Evolutionary conservation across 768 basidiomycete species (phyloP), one percentile per base, ranked within the genome.

Genomic region (Nidularia pulvinata): DNA sequence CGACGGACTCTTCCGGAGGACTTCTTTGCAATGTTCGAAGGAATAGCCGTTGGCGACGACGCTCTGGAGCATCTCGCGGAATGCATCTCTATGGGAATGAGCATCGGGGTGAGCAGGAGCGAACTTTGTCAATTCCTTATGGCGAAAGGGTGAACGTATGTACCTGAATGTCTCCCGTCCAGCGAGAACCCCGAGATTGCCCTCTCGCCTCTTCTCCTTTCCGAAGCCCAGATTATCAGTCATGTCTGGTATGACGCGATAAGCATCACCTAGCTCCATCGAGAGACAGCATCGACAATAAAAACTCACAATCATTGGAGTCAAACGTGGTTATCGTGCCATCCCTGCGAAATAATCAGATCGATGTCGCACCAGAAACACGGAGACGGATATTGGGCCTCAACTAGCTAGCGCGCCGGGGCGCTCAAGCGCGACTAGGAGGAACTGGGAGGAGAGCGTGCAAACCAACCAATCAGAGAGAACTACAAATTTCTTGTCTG

Each of bases 141-240:
- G 19, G 19, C 19, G 19, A 19, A 19, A 19, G 19, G 19, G 19
- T 19, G 19, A 19, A 19, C 19, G 19, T 19, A 39, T 65, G 58
- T 59, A 80, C 89, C 89, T 81, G 79, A 93, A 98, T 5, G 82
- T 88, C 14, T 75, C 74, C 52, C 74, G 72, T 22, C 86, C 91
- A 19, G 81, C 65, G 47, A 95, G 80, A 60, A 89, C 84, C 43
- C 86, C 81, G 35, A 88, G 62, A 69, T 95, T 96, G 16, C 88
- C 81, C 48, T 80, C 78, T 51, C 91, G 77, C 48, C 96, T 76
- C 65, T 84, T 85, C 25, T 83, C 83, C 53, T 76, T 76, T 14
- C 96, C 96, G 66, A 84, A 93, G 22, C 96, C 96, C 53, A 92
- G 82, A 65, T 90, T 86, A 69, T 98, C 96, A 35, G 94, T 95